These are phyloP conservation scores for Dryadomyces quercivorus DNA, from an alignment of 2,329 filamentous ascomycete genomes.

Conservation along the genomic window DNA sequence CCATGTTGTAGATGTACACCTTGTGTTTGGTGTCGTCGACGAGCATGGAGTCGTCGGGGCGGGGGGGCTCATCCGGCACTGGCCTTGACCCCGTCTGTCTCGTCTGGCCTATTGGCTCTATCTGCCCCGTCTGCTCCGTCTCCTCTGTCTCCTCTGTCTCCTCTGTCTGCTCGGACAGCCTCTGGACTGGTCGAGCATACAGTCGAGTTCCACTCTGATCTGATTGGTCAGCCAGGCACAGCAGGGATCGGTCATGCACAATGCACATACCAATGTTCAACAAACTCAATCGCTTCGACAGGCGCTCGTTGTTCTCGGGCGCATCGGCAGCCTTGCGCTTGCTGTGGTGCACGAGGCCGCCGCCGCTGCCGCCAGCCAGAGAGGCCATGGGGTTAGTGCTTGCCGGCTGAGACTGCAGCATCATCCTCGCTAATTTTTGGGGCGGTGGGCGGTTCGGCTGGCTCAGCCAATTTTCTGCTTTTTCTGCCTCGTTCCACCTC, in stretches of 20 bases:
- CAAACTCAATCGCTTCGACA: constrained; percentile 73
- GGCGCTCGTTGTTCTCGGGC: constrained; percentile 49
- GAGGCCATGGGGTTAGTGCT: background rate
- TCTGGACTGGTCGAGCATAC: constrained; percentile 49
- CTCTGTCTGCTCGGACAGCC: no score
- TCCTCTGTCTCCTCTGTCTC: no score
- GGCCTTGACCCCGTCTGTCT: no score
- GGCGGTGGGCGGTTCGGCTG: background rate
- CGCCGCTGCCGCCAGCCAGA: background rate
- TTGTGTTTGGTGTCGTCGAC: constrained; percentile 78
- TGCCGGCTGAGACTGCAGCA: constrained; percentile 3
- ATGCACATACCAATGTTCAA: constrained; percentile 59
- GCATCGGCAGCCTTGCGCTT: constrained; percentile 50
- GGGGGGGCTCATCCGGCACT: background rate
- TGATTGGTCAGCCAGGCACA: constrained; percentile 17
- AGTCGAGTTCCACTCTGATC: constrained; percentile 52
- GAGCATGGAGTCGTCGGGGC: constrained; percentile 43
- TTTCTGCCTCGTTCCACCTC: background rate
- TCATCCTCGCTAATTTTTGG: constrained; percentile 1
- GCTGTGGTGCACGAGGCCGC: constrained; percentile 18
- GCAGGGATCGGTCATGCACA: background rate
- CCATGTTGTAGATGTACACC: constrained; percentile 83
- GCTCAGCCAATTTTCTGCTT: background rate
- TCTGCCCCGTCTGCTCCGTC: no score
- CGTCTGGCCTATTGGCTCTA: background rate